Evolutionary conservation across 2,329 filamentous ascomycete species (phyloP).

Genomic region (Aspergillus quadrilineatus): DNA sequence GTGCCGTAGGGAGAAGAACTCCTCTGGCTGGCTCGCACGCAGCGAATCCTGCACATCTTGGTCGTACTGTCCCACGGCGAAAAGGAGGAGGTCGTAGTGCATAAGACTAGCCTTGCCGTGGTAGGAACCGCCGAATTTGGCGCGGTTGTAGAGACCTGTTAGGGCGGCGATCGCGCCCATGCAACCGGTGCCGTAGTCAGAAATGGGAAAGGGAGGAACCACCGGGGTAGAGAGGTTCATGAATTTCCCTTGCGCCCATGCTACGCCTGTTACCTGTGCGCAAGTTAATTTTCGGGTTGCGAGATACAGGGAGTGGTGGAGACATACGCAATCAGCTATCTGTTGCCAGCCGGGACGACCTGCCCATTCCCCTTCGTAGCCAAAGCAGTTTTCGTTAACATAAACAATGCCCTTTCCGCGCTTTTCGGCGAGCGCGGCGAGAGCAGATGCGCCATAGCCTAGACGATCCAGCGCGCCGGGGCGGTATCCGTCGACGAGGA

Average conservation of each 20-base stretch:
- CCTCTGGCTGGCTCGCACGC: constrained; percentile 48
- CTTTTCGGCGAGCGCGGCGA: constrained; percentile 54
- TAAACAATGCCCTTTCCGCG: constrained; percentile 65
- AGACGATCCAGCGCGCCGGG: constrained; percentile 64
- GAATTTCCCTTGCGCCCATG: constrained; percentile 45
- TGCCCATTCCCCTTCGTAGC: constrained; percentile 63
- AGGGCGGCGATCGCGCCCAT: constrained; percentile 69
- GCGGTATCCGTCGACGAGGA: constrained; percentile 68
- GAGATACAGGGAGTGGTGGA: not conserved
- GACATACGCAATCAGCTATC: constrained; percentile 63
- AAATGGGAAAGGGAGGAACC: constrained; percentile 53
- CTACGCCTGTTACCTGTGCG: constrained; percentile 42
- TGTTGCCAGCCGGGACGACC: constrained; percentile 68
- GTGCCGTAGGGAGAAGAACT: constrained; percentile 60
- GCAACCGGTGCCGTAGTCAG: constrained; percentile 68
- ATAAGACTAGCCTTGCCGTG: constrained; percentile 63
- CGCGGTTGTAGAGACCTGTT: constrained; percentile 62
- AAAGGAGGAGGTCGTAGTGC: constrained; percentile 67
- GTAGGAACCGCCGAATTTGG: constrained; percentile 65
- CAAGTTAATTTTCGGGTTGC: not conserved
- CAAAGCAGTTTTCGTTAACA: constrained; percentile 70
- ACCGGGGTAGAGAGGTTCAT: constrained; percentile 41
- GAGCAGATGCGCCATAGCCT: constrained; percentile 60
- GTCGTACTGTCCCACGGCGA: constrained; percentile 60
- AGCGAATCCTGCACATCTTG: constrained; percentile 54